Evolutionary conservation across 1,284 basidiomycete genomes (phyloP).

Genomic region (Marasmius sp.): DNA sequence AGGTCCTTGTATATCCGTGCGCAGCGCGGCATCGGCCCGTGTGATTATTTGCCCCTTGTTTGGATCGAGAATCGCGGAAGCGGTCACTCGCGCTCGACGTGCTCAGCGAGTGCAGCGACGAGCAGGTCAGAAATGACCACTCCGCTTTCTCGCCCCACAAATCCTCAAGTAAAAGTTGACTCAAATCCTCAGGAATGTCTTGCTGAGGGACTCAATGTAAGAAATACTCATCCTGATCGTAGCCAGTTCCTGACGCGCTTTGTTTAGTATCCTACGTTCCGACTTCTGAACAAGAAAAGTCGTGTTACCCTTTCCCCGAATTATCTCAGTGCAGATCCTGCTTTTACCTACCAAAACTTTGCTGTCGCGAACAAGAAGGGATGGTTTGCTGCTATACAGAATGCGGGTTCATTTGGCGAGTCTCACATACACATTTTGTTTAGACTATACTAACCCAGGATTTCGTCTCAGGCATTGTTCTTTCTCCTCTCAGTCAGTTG

Average conservation of each 20-base stretch:
- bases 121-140: slow-evolving; percentile 26
- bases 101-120: neutral
- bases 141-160: slow-evolving; percentile 32
- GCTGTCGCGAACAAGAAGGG: slow-evolving; percentile 56
- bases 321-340: slow-evolving; percentile 41
- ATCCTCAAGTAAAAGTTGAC: slow-evolving; percentile 35
- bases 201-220: slow-evolving; percentile 43
- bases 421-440: slow-evolving; percentile 8
- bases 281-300: slow-evolving; percentile 53
- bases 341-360: slow-evolving; percentile 44
- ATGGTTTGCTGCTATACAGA: slow-evolving; percentile 64
- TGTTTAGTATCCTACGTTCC: slow-evolving; percentile 38
- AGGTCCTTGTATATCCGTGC: neutral
- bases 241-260: slow-evolving; percentile 3
- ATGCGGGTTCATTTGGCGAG: slow-evolving; percentile 38
- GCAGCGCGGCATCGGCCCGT: neutral
- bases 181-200: slow-evolving; percentile 33
- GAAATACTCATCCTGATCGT: slow-evolving; percentile 15
- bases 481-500: slow-evolving; percentile 58
- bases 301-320: slow-evolving; percentile 59
- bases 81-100: neutral
- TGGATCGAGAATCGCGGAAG: neutral
- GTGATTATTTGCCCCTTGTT: neutral
- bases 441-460: slow-evolving; percentile 4
- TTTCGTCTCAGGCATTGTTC: slow-evolving; percentile 45